These are phyloP conservation scores for Aureobasidium sp. DNA, from an alignment of 2,329 filamentous ascomycete genomes.

Conservation along the genomic window DNA sequence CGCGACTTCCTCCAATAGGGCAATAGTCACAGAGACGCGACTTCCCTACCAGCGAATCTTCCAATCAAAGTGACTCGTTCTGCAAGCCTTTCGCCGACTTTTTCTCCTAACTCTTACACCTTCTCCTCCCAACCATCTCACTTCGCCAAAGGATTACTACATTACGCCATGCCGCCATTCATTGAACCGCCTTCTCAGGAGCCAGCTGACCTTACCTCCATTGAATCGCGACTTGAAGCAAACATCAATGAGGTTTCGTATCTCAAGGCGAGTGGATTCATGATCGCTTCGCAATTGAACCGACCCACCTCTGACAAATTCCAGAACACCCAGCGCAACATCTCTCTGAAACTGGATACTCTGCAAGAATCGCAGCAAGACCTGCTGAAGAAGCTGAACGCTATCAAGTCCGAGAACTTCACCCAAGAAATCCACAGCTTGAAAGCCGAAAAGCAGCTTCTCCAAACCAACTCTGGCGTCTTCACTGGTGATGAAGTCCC, in stretches of 20 bases:
- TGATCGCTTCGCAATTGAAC: too few species aligned
- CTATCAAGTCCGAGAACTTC: neutral
- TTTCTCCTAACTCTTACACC: neutral
- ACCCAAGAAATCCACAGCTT: slow-evolving; percentile 7
- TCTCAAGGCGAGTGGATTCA: neutral
- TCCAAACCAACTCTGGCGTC: neutral
- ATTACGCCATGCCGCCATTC: neutral
- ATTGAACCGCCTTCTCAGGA: neutral
- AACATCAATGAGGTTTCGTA: neutral
- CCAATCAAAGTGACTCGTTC: neutral
- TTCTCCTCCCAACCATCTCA: neutral
- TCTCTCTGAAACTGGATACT: neutral
- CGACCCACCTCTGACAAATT: too few species aligned
- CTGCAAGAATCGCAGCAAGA: neutral
- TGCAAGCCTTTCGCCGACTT: neutral
- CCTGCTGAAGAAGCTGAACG: slow-evolving; percentile 6
- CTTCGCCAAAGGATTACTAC: neutral
- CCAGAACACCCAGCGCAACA: neutral
- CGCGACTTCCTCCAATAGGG: neutral
- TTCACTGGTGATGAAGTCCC: neutral
- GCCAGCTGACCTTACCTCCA: neutral
- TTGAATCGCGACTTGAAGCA: neutral
- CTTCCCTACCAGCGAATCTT: neutral
- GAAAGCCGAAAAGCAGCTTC: slow-evolving; percentile 9
- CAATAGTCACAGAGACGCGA: neutral